Conservation (phyloP, 768 basidiomycete species). For the Serpula lacrymans region DNA sequence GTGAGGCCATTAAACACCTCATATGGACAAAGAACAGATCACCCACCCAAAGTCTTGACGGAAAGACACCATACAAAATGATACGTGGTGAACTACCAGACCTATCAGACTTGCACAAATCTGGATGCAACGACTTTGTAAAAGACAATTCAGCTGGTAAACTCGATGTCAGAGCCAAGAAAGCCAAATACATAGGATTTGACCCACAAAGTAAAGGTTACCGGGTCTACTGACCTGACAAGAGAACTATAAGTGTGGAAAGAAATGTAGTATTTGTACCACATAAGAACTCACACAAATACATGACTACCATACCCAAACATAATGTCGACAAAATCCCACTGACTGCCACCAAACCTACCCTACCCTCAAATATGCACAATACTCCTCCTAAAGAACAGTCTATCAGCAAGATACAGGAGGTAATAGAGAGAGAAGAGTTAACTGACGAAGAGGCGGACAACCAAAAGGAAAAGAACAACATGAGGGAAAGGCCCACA, state of each 20-base stretch:
- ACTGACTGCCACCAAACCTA: too few relatives aligned
- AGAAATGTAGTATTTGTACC: constrained; percentile 2
- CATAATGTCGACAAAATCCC: too few relatives aligned
- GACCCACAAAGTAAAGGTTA: constrained; percentile 25
- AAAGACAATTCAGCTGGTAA: constrained; percentile 13
- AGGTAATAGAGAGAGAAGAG: too few relatives aligned
- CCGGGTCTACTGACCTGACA: constrained; percentile 32
- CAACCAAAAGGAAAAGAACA: too few relatives aligned
- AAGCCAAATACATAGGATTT: constrained; percentile 23
- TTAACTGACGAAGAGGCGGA: too few relatives aligned
- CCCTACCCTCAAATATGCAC: too few relatives aligned
- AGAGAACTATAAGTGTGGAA: constrained; percentile 24
- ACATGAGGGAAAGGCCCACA: too few relatives aligned
- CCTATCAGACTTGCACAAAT: constrained; percentile 7
- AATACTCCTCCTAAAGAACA: too few relatives aligned
- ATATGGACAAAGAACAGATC: constrained; percentile 35
- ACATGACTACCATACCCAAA: too few relatives aligned
- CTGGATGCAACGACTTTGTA: not conserved
- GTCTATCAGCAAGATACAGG: too few relatives aligned
- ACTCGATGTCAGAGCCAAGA: constrained; percentile 16
- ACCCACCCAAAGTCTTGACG: constrained; percentile 20
- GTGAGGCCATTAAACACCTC: constrained; percentile 28
- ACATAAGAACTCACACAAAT: too few relatives aligned
- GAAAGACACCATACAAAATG: constrained; percentile 16
- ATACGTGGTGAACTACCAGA: constrained; percentile 8